Conservation (phyloP, 192 early-diverging fungal species). For the Gigaspora rosea region DNA sequence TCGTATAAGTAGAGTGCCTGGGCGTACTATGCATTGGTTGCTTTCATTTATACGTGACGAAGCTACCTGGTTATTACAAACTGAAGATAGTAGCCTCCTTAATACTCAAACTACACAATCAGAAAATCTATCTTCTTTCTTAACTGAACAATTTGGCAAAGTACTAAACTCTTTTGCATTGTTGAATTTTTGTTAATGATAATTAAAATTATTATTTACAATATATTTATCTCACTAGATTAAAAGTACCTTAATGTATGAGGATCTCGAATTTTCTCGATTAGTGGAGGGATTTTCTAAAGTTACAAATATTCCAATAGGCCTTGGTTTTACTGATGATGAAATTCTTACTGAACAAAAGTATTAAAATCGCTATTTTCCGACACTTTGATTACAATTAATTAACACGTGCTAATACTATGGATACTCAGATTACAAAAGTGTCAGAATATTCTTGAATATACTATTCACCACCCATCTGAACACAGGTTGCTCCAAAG, state of each 20-base stretch:
- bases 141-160: background rate
- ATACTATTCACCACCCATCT: background rate
- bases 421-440: background rate
- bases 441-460: conserved; percentile 9
- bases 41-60: conserved; percentile 17
- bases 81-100: background rate
- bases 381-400: background rate
- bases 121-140: background rate
- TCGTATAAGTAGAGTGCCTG: background rate
- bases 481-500: background rate
- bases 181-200: background rate
- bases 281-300: conserved; percentile 8
- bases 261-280: conserved; percentile 10
- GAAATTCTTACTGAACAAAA: background rate
- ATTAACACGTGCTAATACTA: no score
- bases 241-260: conserved; percentile 4
- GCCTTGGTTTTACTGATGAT: background rate
- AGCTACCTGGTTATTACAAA: background rate
- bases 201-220: background rate
- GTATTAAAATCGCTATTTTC: background rate
- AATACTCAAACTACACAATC: background rate
- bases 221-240: background rate
- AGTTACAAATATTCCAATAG: background rate
- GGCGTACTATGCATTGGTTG: conserved; percentile 7
- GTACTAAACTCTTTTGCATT: background rate